Base-by-base conservation (phyloP, 169 alveolate species). In the Plasmodium yoelii region DNA sequence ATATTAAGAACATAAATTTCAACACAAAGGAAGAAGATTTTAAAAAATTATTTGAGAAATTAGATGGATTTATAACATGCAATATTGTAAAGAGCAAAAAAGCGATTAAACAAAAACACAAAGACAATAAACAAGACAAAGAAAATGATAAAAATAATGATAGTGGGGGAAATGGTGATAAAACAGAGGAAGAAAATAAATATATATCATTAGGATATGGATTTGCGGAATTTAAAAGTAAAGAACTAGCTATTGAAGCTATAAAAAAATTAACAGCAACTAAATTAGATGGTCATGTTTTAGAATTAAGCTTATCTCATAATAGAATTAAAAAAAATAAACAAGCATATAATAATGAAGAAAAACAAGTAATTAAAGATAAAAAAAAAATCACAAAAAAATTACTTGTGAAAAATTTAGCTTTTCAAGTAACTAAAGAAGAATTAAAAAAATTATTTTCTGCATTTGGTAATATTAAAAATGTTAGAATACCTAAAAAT, bases 401-500 rank as follows among this genome's bases (percentile, higher is more conserved):
- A 72, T 88, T 98, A 18, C 82, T 97, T 19, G 98, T 98, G 15
- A 97, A 96, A 93, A 98, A 98, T 77, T 87, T 98, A 42, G 99
- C 99, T 34, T 98, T 97, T 95, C 98, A 97, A 92, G 99, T 99
- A 26, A 95, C 98, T 3, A 96, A 94, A 63, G 93, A 93, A 44
- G 99, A 98, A 86, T 89, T 98, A 65, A 65, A 89, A 70, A 94
- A 94, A 61, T 94, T 98, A 87, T 97, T 98, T 93, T 93, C 97
- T 49, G 89, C 96, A 34, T 96, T 95, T 77, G 99, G 99, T 15
- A 94, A 94, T 47, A 94, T 97, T 10, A 96, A 93, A 73, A 77
- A 97, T 64, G 96, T 98, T 2, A 93, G 99, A 87, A 93, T 98
- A 24, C 99, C 99, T 12, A 97, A 96, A 93, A 97, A 97, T 68